Base-by-base conservation (phyloP, 192 early-diverging fungal species). In the Entophlyctis helioformis region DNA sequence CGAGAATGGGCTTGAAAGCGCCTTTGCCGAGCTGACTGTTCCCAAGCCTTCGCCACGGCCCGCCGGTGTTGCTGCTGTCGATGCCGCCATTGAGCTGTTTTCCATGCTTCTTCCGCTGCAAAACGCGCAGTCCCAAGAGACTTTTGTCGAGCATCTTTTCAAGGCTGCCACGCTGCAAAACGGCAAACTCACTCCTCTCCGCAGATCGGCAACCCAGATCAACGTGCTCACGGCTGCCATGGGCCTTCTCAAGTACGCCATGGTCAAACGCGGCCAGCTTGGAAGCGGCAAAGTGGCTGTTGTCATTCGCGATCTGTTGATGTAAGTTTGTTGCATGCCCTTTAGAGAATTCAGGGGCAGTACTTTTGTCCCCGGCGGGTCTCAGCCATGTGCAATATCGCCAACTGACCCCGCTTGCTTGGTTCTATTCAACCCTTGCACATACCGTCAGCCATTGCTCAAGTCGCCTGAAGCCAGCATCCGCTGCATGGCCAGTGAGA, bases 51-150 rank as follows among this genome's bases (percentile, higher is more conserved):
- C 37, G 6, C 53, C 62, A 2, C 24, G 52, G 29, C 66, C 63
- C 28, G 36, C 55, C 21, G 18, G 16, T 15, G 44, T 74, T 27
- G 60, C 67, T 10, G 69, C 82, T 27, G 78, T 90, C n/a, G 89
- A 98, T 58, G 62, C 77, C 1, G 72, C 83, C 6, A 74, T 95
- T 31, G 76, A 82, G 25, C 46, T 96, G 9, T 87, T 91, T 60
- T 74, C 82, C 1, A 64, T 72, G 1, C 42, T 91, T 9, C 84
- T 93, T 25, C 80, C 82, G 3, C 48, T 66, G 12, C 78, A 87
- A 36, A 66, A 66, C 8, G 74, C 82, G 19, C 51, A 72, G 4
- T 65, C 74, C 13, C 95, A 98, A 62, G 78, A 86, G 24, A 60
- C 84, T 0, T 42, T 76, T 27, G 68, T 93, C 33, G 91, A 93